Evolutionary conservation across 306 rosid genomes (phyloP).

Genomic region (Trifolium subterraneum): DNA sequence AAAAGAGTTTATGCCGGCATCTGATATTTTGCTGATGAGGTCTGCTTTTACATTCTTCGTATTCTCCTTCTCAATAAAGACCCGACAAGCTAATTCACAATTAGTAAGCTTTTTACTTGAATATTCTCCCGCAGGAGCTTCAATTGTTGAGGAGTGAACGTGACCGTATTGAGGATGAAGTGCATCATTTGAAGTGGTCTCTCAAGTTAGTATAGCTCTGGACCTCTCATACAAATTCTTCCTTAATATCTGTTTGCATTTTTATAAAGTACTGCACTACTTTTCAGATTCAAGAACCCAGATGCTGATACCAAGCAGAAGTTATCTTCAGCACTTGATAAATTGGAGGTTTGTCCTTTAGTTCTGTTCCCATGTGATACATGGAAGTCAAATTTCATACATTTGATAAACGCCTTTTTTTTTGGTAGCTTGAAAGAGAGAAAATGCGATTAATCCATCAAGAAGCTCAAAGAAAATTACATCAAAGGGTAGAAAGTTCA

Average conservation of each 20-base stretch:
- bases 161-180: constrained; percentile 80
- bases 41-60: constrained; percentile 18
- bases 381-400: constrained; percentile 22
- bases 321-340: constrained; percentile 52
- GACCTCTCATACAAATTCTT: constrained; percentile 2
- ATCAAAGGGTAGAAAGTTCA: constrained; percentile 65
- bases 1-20: constrained; percentile 3
- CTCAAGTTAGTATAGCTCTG: constrained; percentile 66
- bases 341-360: constrained; percentile 68
- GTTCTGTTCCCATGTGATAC: constrained; percentile 17
- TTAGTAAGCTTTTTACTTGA: constrained; percentile 28
- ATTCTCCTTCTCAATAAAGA: constrained; percentile 1
- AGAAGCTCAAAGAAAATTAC: constrained; percentile 71
- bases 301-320: constrained; percentile 52
- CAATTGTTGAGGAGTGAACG: constrained; percentile 80
- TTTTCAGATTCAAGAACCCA: constrained; percentile 70
- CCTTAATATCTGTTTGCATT: constrained; percentile 23
- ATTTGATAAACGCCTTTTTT: constrained; percentile 22
- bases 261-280: constrained; percentile 17
- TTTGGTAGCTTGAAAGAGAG: constrained; percentile 64
- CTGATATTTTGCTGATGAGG: constrained; percentile 8
- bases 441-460: constrained; percentile 74
- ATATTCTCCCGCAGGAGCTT: constrained; percentile 65
- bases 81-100: constrained; percentile 13
- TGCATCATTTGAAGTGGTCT: constrained; percentile 83